Evolutionary conservation across 2,329 filamentous ascomycete genomes (phyloP), one percentile per base, ranked within the genome.

Genomic region (Fusarium falciforme): DNA sequence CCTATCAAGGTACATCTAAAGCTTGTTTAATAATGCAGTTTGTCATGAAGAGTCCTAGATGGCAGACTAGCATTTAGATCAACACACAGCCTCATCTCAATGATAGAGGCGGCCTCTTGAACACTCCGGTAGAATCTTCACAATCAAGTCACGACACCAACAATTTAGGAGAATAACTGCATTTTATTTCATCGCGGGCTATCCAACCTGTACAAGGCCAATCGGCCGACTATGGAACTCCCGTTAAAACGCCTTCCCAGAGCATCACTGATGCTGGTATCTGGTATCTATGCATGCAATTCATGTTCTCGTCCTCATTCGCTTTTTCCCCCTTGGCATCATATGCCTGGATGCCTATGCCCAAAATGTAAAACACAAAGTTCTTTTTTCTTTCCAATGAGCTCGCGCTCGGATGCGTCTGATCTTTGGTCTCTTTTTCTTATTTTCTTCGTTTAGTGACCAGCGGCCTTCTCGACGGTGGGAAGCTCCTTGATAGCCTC

Each of bases 401-500:
- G 75, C 75, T 76, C 68, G 66, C 70, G 71, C 73, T 77, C 73
- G 67, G 54, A 66, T 47, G 67, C 71, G 55, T 72, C 64, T 68
- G 58, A 49, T 55, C 35, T 67, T 65, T 64, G 57, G 40, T 64
- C 52, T 36, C 35, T 31, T 25, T 12, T n/a, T 31, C 9, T 6
- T 38, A 9, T 49, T 27, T 44, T 36, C 35, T 36, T 49, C 22
- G 10, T 60, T 78, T 80, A 85, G 75, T 85, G 84, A 31, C 78
- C 81, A 52, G 80, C 75, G 44, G 82, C 76, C 76, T 83, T 82
- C 73, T 82, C 80, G n/a, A 81, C 83, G 27, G 79, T 91, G 3
- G 95, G 95, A 62, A 99, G 88, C 83, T 98, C 95, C 76, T 89
- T 87, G 79, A 98, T 88, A 16, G 96, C 92, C 80, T 95, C 92